phyloP scores from a whole-genome alignment of 2,329 filamentous ascomycete species.

The Trichoderma asperellum region DNA sequence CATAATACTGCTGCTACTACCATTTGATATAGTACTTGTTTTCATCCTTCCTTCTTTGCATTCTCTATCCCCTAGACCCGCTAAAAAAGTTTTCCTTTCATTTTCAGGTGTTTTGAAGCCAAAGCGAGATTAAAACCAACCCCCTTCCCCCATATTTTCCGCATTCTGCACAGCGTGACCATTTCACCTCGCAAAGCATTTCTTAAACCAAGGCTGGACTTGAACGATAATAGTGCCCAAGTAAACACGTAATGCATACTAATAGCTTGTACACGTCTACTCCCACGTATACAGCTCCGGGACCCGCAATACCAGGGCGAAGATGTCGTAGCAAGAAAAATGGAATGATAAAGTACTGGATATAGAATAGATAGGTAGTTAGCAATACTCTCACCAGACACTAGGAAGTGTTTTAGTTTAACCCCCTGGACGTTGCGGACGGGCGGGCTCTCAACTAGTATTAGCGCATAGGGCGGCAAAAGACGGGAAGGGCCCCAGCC shows the following conservation, averaged over 20 bases:
- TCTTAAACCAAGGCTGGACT: not conserved
- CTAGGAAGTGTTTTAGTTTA: too few relatives aligned
- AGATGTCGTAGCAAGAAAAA: too few relatives aligned
- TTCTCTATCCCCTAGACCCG: not conserved
- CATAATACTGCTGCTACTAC: not conserved
- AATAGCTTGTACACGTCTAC: too few relatives aligned
- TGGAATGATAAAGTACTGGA: too few relatives aligned
- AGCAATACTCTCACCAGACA: too few relatives aligned
- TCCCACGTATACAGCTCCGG: too few relatives aligned
- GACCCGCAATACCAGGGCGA: too few relatives aligned
- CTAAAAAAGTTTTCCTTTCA: not conserved
- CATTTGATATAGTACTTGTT: not conserved
- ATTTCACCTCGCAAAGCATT: not conserved
- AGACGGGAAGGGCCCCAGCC: not conserved
- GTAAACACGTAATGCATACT: too few relatives aligned
- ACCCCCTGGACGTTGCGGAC: not conserved
- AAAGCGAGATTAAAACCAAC: not conserved
- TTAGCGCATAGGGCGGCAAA: not conserved
- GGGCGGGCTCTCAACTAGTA: not conserved
- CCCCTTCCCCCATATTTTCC: too few relatives aligned
- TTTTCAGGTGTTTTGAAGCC: not conserved
- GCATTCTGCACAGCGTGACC: not conserved
- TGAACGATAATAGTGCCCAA: too few relatives aligned
- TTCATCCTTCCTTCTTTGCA: not conserved
- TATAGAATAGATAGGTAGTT: too few relatives aligned